Percentiles rank a stretch among this genome's conserved stretches.
phyloP scores from a whole-genome alignment of 768 basidiomycete species.

The Fomitopsis pulvina region DNA sequence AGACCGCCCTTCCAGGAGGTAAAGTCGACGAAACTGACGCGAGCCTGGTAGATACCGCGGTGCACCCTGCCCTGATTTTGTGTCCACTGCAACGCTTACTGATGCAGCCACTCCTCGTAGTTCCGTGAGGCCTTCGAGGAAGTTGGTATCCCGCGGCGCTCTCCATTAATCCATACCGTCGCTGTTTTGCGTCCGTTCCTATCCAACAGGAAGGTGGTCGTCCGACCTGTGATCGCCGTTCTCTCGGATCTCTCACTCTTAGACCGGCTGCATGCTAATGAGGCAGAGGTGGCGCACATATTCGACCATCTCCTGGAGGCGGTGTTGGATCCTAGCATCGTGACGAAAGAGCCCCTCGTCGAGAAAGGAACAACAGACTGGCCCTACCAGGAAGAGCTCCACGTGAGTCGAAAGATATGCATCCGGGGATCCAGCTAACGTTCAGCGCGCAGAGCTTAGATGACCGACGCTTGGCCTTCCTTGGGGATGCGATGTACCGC shows the following conservation, averaged over 20 bases:
- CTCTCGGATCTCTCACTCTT: constrained; percentile 52
- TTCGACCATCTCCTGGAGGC: constrained; percentile 78
- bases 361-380: constrained; percentile 62
- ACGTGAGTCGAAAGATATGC: constrained; percentile 43
- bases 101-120: constrained; percentile 31
- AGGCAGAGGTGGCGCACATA: constrained; percentile 69
- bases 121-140: constrained; percentile 84
- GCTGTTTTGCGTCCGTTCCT: constrained; percentile 61
- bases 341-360: constrained; percentile 41
- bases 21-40: constrained; percentile 63
- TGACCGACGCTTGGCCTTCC: constrained; percentile 42
- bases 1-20: constrained; percentile 82
- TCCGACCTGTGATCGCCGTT: constrained; percentile 74
- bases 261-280: constrained; percentile 42
- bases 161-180: constrained; percentile 51
- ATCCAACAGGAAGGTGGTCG: constrained; percentile 60
- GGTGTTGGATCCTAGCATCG: constrained; percentile 53
- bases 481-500: constrained; percentile 53
- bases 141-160: constrained; percentile 57
- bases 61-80: constrained; percentile 33
- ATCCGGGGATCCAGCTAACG: neutral
- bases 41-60: constrained; percentile 65
- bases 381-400: constrained; percentile 66
- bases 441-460: constrained; percentile 40
- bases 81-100: neutral